Percentiles rank a stretch among this genome's conserved stretches.
phyloP scores from a whole-genome alignment of 2,329 filamentous ascomycete genomes.

The Pseudogymnoascus pannorum region DNA sequence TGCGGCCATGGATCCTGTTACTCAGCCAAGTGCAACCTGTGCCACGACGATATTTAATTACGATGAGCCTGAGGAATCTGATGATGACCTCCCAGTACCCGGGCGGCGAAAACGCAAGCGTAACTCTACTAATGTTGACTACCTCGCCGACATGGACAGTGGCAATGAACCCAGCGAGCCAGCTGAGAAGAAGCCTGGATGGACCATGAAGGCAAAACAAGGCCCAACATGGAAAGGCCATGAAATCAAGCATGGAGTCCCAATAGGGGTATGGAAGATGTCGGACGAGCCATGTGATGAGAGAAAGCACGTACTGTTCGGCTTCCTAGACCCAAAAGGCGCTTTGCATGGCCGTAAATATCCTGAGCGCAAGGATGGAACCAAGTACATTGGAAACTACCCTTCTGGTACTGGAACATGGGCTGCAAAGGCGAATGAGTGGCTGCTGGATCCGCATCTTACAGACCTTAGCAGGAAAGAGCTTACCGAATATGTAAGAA shows the following conservation, averaged over 20 bases:
- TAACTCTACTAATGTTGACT: constrained; percentile 35
- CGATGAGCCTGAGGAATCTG: constrained; percentile 29
- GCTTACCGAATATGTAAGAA: constrained; percentile 55
- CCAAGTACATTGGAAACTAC: constrained; percentile 37
- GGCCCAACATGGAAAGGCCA: constrained; percentile 13
- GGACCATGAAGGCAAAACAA: background rate
- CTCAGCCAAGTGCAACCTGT: constrained; percentile 11
- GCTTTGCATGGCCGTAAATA: constrained; percentile 54
- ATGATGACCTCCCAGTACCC: constrained; percentile 31
- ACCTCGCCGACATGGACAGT: background rate
- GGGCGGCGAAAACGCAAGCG: constrained; percentile 52
- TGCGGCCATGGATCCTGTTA: background rate
- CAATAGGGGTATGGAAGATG: constrained; percentile 54
- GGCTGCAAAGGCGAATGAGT: constrained; percentile 56
- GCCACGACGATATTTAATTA: constrained; percentile 19
- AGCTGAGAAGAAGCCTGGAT: background rate
- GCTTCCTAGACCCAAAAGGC: constrained; percentile 55
- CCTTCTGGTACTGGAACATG: constrained; percentile 54
- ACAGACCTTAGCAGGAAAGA: constrained; percentile 48
- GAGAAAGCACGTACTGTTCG: constrained; percentile 52
- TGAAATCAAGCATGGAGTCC: constrained; percentile 23
- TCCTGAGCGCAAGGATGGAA: constrained; percentile 40
- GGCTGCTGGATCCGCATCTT: constrained; percentile 52
- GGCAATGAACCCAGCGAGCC: background rate
- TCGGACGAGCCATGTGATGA: constrained; percentile 42